A percentile compares a stretch with the other conserved stretches of the same genome.
Evolutionary conservation across 2,329 filamentous ascomycete genomes (phyloP).

Genomic region (Pyricularia sp.): DNA sequence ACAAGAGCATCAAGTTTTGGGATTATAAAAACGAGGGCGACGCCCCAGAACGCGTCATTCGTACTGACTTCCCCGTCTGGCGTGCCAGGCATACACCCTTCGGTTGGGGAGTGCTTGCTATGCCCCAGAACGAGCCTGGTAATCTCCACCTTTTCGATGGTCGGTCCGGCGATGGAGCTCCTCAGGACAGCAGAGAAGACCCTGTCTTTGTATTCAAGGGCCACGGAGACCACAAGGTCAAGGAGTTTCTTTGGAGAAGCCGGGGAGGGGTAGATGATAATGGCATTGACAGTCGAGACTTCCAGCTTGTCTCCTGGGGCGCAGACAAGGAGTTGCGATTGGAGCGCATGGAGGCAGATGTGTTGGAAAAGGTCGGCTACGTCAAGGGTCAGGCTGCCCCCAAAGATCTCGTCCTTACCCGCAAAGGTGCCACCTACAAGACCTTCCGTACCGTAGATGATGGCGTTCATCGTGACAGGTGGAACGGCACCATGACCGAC

Average conservation of each 20-base stretch:
- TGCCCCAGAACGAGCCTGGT: constrained; percentile 82
- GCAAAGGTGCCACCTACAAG: constrained; percentile 74
- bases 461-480: constrained; percentile 41
- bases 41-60: constrained; percentile 61
- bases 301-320: constrained; percentile 88
- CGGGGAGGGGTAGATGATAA: constrained; percentile 56
- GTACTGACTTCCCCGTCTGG: constrained; percentile 79
- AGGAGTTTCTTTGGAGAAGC: constrained; percentile 82
- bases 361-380: constrained; percentile 58
- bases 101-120: constrained; percentile 70
- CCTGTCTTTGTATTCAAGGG: constrained; percentile 47
- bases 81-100: constrained; percentile 85
- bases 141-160: constrained; percentile 76
- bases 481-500: constrained; percentile 48
- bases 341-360: constrained; percentile 54
- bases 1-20: constrained; percentile 91
- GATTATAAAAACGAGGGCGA: constrained; percentile 44
- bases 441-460: constrained; percentile 67
- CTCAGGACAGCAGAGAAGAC: constrained; percentile 28
- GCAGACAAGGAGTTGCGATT: constrained; percentile 72
- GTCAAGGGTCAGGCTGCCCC: constrained; percentile 53
- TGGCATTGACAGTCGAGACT: constrained; percentile 70
- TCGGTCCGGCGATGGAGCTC: constrained; percentile 30
- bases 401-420: constrained; percentile 57
- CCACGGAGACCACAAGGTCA: constrained; percentile 57